Evolutionary conservation across 108 stramenopile genomes (phyloP).

Genomic region (Stephanodiscus triporus): DNA sequence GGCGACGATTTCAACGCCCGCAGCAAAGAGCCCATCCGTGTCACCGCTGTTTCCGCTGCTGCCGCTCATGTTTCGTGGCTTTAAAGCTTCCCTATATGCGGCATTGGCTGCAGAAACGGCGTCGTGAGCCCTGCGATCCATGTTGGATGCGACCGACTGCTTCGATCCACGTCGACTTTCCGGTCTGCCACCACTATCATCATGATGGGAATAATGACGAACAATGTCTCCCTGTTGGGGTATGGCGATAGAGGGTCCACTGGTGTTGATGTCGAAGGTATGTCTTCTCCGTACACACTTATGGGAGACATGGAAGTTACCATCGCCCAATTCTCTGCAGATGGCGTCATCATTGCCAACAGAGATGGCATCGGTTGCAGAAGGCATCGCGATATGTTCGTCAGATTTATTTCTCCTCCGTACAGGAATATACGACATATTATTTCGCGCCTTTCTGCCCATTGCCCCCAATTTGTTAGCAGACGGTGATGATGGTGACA

Average conservation of each 20-base stretch:
- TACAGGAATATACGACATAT: no score
- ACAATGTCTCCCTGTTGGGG: conserved; percentile 9
- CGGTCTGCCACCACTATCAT: background rate
- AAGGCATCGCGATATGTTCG: no score
- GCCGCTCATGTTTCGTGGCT: background rate
- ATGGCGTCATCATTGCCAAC: no score
- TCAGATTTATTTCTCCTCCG: no score
- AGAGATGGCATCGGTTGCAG: no score
- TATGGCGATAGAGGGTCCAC: background rate
- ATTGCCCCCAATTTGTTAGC: no score
- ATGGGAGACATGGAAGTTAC: no score
- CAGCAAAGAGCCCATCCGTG: background rate
- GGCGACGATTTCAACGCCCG: background rate
- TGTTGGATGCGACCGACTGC: background rate
- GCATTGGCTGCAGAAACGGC: conserved; percentile 3
- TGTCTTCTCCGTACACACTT: no score
- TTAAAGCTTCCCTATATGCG: background rate
- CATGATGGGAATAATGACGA: background rate
- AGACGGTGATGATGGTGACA: no score
- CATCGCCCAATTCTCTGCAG: no score
- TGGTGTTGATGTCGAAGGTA: background rate
- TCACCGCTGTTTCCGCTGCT: background rate
- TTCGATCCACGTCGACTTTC: no score
- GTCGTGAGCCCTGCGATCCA: background rate
- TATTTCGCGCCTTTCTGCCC: no score